Evolutionary conservation across 441 rosid species (phyloP), one percentile per base, ranked within the genome.

Genomic region (Flueggea neowawraea): DNA sequence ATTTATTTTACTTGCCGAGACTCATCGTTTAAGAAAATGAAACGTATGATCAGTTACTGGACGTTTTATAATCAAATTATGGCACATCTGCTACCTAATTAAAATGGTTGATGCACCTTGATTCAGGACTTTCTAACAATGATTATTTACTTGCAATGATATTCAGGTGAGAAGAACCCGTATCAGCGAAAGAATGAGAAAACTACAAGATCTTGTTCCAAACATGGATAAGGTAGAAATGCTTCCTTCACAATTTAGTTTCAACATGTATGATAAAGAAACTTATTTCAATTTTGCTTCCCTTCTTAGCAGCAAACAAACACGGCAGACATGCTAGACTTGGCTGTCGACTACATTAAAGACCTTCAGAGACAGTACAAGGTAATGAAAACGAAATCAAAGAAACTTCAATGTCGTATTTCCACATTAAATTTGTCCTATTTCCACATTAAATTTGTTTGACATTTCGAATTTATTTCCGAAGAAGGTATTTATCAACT

Each of bases 311-410:
- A 73, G 84, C 85, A 72, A 75, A 79, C 82, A n/a, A 75, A 73
- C 73, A 81, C 89, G 1, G 77, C 80, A 31, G 84, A 73, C 66
- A 80, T 75, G 84, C 62, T 77, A 36, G 81, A 79, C 68, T 76
- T 72, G 70, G 79, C 83, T 12, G 80, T 79, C n/a, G 81, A 72
- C 10, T 77, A 78, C 74, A 73, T 79, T 43, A 82, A 75, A 60
- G 80, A 71, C 43, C 77, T 82, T 61, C 84, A 84, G 69, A 77
- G 68, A 51, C 80, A 79, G 70, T 79, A 72, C 72, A 71, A 81
- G 89, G 89, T 64, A 62, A 33, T 6, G 51, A 41, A 31, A 41
- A 50, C 1, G 50, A 47, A 10, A 47, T 10, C 3, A 47, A 10
- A 11, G 12, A 47, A 14, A 47, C 3, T 10, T 10, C 41, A 14